Evolutionary conservation across 768 basidiomycete species (phyloP).

Genomic region (Podaxis sp.): DNA sequence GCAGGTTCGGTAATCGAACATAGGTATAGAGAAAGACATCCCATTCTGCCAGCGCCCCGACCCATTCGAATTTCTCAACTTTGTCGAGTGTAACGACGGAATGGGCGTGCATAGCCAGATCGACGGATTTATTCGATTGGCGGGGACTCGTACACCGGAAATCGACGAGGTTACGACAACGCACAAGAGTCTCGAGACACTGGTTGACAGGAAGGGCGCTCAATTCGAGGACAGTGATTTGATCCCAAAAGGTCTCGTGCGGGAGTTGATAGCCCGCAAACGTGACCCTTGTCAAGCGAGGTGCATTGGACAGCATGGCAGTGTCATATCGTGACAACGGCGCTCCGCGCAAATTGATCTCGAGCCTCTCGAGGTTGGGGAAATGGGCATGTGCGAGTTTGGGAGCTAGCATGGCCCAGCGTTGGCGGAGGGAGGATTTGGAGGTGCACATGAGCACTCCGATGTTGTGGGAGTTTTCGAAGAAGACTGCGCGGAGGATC

Average conservation of each 20-base stretch:
- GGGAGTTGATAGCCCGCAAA: conserved; percentile 3
- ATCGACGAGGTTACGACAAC: conserved; percentile 2
- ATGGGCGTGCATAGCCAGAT: not conserved
- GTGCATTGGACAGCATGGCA: conserved; percentile 5
- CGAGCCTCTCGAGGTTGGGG: not conserved
- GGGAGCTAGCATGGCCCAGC: conserved; percentile 11
- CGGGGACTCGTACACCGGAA: conserved; percentile 3
- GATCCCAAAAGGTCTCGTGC: conserved; percentile 4
- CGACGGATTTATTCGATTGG: not conserved
- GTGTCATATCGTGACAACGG: not conserved
- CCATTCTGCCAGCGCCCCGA: not conserved
- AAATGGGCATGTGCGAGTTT: conserved; percentile 3
- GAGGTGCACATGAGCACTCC: conserved; percentile 4
- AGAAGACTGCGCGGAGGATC: conserved; percentile 4
- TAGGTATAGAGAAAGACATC: conserved; percentile 7
- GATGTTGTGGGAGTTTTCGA: conserved; percentile 2
- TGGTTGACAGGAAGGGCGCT: not conserved
- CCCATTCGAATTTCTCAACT: conserved; percentile 14
- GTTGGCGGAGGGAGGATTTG: conserved; percentile 10
- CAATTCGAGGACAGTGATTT: conserved; percentile 6
- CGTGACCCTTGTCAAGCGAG: not conserved
- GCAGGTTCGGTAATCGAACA: conserved; percentile 5
- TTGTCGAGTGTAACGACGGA: not conserved
- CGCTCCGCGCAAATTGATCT: not conserved
- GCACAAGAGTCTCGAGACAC: conserved; percentile 5